Evolutionary conservation across 2,329 filamentous ascomycete genomes (phyloP).

Genomic region (Byssoonygena ceratinophila): DNA sequence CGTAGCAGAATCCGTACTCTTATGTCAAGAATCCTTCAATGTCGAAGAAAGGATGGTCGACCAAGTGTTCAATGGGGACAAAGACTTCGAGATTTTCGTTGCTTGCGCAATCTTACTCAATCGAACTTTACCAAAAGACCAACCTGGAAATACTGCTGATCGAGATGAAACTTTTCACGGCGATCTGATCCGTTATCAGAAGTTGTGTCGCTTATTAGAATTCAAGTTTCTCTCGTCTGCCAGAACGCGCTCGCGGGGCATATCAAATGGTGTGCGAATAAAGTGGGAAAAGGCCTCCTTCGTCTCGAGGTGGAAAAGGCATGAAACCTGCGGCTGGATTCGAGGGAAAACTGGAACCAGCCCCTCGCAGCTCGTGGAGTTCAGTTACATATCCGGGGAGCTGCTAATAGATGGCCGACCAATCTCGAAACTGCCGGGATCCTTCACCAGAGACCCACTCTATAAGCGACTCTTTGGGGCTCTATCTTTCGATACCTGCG

Average conservation of each 20-base stretch:
- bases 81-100: not conserved
- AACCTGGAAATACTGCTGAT: not conserved
- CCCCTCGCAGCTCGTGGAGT: not conserved
- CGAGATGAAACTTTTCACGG: not conserved
- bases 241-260: not conserved
- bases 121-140: not conserved
- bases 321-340: not conserved
- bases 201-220: not conserved
- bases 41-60: not conserved
- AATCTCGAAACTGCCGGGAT: not conserved
- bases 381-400: not conserved
- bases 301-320: not conserved
- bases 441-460: not conserved
- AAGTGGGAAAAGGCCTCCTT: not conserved
- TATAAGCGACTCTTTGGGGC: conserved; percentile 3
- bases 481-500: not conserved
- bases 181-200: not conserved
- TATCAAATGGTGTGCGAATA: not conserved
- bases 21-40: not conserved
- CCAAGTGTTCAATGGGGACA: not conserved
- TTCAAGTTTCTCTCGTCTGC: not conserved
- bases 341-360: not conserved
- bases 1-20: not conserved
- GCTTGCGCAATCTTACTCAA: not conserved
- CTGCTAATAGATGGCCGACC: conserved; percentile 6